phyloP scores from a whole-genome alignment of 345 rosid species.

The Streptanthus diversifolius region DNA sequence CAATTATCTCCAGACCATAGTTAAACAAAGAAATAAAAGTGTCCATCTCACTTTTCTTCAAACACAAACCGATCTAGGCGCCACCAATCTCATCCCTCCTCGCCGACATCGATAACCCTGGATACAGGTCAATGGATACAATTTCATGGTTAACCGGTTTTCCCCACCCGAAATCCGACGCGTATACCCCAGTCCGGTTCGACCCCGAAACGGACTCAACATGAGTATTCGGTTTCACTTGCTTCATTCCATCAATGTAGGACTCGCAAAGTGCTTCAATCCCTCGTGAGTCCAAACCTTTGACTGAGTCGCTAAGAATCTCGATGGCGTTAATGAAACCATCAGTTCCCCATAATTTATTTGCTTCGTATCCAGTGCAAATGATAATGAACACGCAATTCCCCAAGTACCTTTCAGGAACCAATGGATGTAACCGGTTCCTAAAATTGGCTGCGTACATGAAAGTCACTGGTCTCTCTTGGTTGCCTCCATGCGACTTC shows the following conservation, averaged over 20 bases:
- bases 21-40: constrained; percentile 14
- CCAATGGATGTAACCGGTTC: constrained; percentile 22
- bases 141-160: constrained; percentile 16
- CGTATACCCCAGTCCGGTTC: constrained; percentile 17
- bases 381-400: constrained; percentile 5
- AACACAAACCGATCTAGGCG: constrained; percentile 22
- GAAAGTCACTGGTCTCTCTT: background rate
- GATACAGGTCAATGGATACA: constrained; percentile 14
- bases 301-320: background rate
- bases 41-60: constrained; percentile 13
- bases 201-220: constrained; percentile 22
- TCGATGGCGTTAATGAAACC: constrained; percentile 11
- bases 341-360: background rate
- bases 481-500: constrained; percentile 19
- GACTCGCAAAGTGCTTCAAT: background rate
- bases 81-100: constrained; percentile 23
- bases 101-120: constrained; percentile 14
- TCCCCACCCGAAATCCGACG: constrained; percentile 27
- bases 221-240: constrained; percentile 9
- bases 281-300: background rate
- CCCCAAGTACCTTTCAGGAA: constrained; percentile 36
- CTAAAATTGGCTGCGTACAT: constrained; percentile 27
- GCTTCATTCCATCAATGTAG: background rate
- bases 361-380: background rate
- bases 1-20: background rate